phyloP scores from a whole-genome alignment of 129 eudicot genomes.

The Logfia minima region DNA sequence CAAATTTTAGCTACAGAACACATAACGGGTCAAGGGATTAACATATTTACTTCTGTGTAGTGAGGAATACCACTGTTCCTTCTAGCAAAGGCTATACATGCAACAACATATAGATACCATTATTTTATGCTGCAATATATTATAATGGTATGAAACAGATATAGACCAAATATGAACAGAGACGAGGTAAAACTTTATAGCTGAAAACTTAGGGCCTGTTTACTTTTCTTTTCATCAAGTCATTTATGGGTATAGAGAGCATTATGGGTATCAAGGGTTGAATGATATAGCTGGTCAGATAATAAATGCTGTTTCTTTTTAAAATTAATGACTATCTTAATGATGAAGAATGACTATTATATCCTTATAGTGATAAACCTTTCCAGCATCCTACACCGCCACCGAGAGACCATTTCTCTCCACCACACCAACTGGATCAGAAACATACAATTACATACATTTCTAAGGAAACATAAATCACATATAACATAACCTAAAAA shows the following conservation, averaged over 20 bases:
- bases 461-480: too few relatives aligned
- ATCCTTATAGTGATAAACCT: too few relatives aligned
- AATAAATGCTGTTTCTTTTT: too few relatives aligned
- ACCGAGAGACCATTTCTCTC: too few relatives aligned
- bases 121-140: not conserved
- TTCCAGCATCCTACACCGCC: too few relatives aligned
- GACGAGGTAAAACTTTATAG: not conserved
- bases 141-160: not conserved
- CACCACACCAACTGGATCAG: not conserved
- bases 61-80: not conserved
- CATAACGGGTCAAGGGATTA: not conserved
- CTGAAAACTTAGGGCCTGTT: not conserved
- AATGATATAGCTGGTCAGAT: too few relatives aligned
- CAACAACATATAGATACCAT: not conserved
- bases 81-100: not conserved
- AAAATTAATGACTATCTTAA: too few relatives aligned
- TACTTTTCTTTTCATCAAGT: too few relatives aligned
- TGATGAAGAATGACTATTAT: too few relatives aligned
- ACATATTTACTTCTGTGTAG: not conserved
- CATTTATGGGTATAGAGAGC: too few relatives aligned
- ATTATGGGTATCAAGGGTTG: too few relatives aligned
- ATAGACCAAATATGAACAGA: not conserved
- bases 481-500: too few relatives aligned
- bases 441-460: not conserved
- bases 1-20: constrained; percentile 45